Evolutionary conservation across 495 filamentous ascomycete species (phyloP).

Genomic region (Xylaria castorea): DNA sequence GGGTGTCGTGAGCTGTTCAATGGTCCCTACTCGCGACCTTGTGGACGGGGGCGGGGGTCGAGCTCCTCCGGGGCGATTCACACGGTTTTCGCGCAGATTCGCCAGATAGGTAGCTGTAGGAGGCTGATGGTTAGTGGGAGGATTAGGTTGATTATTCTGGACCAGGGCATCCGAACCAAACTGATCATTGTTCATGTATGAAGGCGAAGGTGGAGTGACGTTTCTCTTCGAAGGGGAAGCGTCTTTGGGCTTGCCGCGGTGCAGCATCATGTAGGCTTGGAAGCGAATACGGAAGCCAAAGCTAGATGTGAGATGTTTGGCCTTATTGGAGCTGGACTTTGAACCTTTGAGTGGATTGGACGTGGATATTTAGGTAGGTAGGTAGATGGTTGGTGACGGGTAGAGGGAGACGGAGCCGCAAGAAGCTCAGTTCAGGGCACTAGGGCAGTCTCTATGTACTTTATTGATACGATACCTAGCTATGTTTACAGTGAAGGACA

Average conservation of each 20-base stretch:
- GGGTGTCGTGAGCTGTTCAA: conserved; percentile 30
- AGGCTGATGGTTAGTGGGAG: conserved; percentile 39
- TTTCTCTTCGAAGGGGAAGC: conserved; percentile 52
- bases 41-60: conserved; percentile 71
- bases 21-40: conserved; percentile 40
- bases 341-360: not conserved
- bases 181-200: conserved; percentile 87
- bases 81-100: conserved; percentile 78
- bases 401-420: not conserved
- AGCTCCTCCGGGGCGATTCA: conserved; percentile 78
- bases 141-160: conserved; percentile 34
- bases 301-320: not conserved
- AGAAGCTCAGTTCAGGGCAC: not conserved
- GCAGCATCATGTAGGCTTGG: conserved; percentile 21
- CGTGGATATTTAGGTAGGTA: not conserved
- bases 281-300: not conserved
- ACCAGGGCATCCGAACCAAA: conserved; percentile 68
- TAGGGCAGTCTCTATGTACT: not conserved
- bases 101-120: conserved; percentile 75
- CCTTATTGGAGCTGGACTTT: not conserved
- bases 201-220: conserved; percentile 73
- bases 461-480: conserved; percentile 8
- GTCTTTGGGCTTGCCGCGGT: conserved; percentile 40
- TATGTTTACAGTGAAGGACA: conserved; percentile 19
- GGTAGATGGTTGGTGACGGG: not conserved